Conservation (phyloP, 2,329 filamentous ascomycete species). For the Fusarium sterilihyphosum region DNA sequence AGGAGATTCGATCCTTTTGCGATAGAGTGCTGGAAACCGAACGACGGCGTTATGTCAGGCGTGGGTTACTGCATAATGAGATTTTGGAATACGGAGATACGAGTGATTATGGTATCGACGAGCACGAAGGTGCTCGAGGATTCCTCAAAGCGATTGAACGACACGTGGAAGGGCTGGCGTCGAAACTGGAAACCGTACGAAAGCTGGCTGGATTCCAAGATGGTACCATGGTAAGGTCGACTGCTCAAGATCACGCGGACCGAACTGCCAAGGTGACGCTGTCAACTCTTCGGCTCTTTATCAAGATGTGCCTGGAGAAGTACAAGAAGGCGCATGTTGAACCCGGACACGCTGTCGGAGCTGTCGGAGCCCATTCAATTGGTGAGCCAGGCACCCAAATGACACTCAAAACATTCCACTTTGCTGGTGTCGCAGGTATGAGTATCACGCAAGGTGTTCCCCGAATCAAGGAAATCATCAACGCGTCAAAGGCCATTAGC, state of each 20-base stretch:
- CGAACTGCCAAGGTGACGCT: conserved; percentile 86
- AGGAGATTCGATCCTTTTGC: conserved; percentile 76
- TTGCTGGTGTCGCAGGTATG: conserved; percentile 99
- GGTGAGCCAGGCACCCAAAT: conserved; percentile 98
- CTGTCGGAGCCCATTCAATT: conserved; percentile 96
- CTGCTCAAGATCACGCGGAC: conserved; percentile 65
- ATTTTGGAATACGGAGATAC: conserved; percentile 75
- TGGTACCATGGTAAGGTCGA: conserved; percentile 39
- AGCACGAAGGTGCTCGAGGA: conserved; percentile 82
- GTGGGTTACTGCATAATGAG: conserved; percentile 40
- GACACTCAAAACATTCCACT: conserved; percentile 99
- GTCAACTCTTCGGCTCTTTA: conserved; percentile 77
- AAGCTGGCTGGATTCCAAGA: conserved; percentile 55
- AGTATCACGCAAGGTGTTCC: conserved; percentile 99
- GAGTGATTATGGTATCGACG: conserved; percentile 75
- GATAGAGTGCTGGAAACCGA: conserved; percentile 73
- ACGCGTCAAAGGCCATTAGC: conserved; percentile 92
- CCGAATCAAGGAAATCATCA: conserved; percentile 99
- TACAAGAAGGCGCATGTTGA: conserved; percentile 93
- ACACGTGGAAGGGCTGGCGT: conserved; percentile 72
- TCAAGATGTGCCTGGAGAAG: conserved; percentile 85
- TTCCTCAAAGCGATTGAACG: conserved; percentile 83
- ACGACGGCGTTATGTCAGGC: conserved; percentile 50
- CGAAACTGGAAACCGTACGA: conserved; percentile 67
- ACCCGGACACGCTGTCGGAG: conserved; percentile 94